phyloP scores from a whole-genome alignment of 1,284 basidiomycete genomes.

The Irpex lacteus region DNA sequence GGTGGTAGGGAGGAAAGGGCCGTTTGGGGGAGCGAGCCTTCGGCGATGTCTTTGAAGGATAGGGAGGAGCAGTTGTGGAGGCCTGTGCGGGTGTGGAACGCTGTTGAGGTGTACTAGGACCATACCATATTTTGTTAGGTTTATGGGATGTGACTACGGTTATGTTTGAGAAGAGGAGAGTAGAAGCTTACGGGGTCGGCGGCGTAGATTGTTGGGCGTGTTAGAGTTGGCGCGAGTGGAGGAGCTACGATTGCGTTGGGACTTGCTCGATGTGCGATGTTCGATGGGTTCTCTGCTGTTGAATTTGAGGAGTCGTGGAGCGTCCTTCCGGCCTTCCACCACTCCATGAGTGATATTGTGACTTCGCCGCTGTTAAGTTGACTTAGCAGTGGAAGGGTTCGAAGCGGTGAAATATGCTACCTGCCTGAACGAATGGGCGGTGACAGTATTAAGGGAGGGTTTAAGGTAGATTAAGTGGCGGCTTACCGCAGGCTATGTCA shows the following conservation, averaged over 20 bases:
- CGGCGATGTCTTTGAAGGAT: conserved; percentile 52
- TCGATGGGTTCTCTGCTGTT: not conserved
- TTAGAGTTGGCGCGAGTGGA: conserved; percentile 17
- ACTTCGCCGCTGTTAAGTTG: conserved; percentile 23
- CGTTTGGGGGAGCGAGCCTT: conserved; percentile 39
- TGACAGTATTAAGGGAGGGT: not conserved
- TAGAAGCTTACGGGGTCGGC: conserved; percentile 38
- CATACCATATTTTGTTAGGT: not conserved
- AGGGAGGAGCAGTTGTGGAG: conserved; percentile 43
- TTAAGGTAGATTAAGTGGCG: not conserved
- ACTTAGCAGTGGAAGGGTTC: not conserved
- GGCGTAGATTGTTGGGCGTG: conserved; percentile 24
- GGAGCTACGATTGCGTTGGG: conserved; percentile 1
- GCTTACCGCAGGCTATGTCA: conserved; percentile 53
- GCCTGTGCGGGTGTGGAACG: conserved; percentile 46
- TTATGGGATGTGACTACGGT: not conserved
- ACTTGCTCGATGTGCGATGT: not conserved
- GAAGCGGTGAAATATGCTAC: conserved; percentile 10
- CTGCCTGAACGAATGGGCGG: conserved; percentile 16
- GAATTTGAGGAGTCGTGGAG: conserved; percentile 12
- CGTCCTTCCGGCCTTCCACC: conserved; percentile 24
- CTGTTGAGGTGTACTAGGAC: conserved; percentile 48
- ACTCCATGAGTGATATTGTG: conserved; percentile 26
- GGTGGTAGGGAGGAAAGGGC: conserved; percentile 2
- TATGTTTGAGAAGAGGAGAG: not conserved